Evolutionary conservation across 2,329 filamentous ascomycete genomes (phyloP).

Genomic region (Stachybotrys chlorohalonatus): DNA sequence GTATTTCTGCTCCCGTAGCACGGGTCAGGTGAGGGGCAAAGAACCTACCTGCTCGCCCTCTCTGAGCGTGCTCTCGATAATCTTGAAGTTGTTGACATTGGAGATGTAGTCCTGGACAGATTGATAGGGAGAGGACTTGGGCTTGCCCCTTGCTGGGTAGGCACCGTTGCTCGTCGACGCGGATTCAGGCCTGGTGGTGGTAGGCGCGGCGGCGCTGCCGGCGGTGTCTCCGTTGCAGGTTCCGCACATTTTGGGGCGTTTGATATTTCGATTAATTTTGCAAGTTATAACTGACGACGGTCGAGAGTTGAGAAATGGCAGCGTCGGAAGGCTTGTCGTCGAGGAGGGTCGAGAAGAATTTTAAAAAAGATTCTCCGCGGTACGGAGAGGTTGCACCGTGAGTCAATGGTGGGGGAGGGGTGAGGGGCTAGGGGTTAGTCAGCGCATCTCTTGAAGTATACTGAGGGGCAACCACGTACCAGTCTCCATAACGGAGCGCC

Average conservation of each 20-base stretch:
- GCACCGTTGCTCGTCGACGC: neutral
- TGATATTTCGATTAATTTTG: neutral
- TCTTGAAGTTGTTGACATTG: conserved; percentile 10
- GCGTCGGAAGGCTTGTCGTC: conserved; percentile 1
- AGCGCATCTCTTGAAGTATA: too few species aligned
- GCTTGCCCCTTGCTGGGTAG: neutral
- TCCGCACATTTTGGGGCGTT: neutral
- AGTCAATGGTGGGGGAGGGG: neutral
- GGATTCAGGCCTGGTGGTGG: neutral
- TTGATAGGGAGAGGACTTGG: conserved; percentile 2
- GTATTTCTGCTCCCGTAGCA: neutral
- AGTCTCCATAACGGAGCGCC: too few species aligned
- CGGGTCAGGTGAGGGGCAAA: neutral
- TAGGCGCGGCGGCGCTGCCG: neutral
- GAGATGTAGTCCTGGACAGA: conserved; percentile 10
- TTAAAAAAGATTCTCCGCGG: neutral
- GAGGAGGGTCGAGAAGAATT: neutral
- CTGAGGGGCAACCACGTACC: too few species aligned
- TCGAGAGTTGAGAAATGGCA: conserved; percentile 1
- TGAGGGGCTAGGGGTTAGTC: neutral
- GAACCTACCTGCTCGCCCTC: conserved; percentile 12
- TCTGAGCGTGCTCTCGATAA: conserved; percentile 14
- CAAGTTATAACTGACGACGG: neutral
- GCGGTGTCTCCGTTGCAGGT: conserved; percentile 2
- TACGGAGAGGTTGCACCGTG: neutral